phyloP scores from a whole-genome alignment of 345 rosid genomes.

The Populus pruinosa region DNA sequence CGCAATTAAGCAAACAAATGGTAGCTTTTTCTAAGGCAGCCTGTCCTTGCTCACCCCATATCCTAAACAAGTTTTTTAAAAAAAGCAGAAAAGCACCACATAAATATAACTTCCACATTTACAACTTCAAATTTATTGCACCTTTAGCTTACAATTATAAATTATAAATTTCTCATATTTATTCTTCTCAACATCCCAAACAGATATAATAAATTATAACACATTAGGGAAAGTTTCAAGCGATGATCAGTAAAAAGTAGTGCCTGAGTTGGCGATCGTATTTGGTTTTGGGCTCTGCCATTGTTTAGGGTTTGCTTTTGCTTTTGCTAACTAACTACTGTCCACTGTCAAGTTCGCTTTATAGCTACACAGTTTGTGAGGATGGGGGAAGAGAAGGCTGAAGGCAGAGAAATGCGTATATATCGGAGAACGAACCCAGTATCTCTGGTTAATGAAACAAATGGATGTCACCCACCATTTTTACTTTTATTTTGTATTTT shows the following conservation, averaged over 20 bases:
- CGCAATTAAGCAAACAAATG: conserved; percentile 91
- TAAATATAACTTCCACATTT: not conserved
- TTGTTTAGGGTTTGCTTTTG: conserved; percentile 9
- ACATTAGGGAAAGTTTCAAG: not conserved
- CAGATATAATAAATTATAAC: not conserved
- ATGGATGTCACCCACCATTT: not conserved
- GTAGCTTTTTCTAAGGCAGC: conserved; percentile 82
- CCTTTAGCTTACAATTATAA: too few relatives aligned
- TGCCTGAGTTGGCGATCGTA: conserved; percentile 99
- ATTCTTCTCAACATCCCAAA: not conserved
- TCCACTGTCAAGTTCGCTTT: not conserved
- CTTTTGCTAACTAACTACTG: not conserved
- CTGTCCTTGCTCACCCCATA: conserved; percentile 98
- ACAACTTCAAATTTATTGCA: too few relatives aligned
- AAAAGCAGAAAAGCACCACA: not conserved
- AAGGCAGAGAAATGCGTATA: not conserved
- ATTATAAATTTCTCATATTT: too few relatives aligned
- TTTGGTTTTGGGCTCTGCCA: conserved; percentile 82
- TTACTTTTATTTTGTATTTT: too few relatives aligned
- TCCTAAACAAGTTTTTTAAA: conserved; percentile 38
- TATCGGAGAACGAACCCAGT: not conserved
- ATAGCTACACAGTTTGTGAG: not conserved
- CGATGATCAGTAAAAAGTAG: not conserved
- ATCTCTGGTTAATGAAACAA: not conserved
- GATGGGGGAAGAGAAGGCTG: not conserved